phyloP scores from a whole-genome alignment of 78 protist species.

The Diacronema lutheri region DNA sequence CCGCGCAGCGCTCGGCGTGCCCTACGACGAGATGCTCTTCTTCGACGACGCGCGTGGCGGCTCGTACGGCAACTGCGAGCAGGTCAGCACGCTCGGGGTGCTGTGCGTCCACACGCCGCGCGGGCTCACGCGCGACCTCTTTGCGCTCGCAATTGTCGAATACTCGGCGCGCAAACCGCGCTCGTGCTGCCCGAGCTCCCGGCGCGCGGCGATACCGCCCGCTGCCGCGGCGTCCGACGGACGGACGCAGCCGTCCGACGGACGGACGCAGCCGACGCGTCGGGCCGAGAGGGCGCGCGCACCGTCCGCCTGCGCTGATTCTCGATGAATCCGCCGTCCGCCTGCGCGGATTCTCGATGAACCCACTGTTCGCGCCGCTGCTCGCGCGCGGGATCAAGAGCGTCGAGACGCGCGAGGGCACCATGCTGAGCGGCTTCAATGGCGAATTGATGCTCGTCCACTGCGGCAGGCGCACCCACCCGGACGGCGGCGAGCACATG shows the following conservation, averaged over 20 bases:
- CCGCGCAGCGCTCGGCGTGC: not conserved
- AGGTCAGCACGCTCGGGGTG: not conserved
- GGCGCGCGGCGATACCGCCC: not conserved
- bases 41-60: constrained; percentile 17
- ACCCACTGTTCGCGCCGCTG: not conserved
- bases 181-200: not conserved
- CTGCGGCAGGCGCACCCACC: constrained; percentile 8
- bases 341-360: constrained; percentile 22
- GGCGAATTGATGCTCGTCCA: not conserved
- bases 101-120: not conserved
- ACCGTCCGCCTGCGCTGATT: not conserved
- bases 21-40: constrained; percentile 9
- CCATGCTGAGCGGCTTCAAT: not conserved
- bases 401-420: constrained; percentile 18
- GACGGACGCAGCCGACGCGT: not conserved
- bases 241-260: too few relatives aligned
- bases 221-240: too few relatives aligned
- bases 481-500: constrained; percentile 17
- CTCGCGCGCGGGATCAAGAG: constrained; percentile 18
- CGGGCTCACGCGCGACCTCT: not conserved
- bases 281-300: not conserved
- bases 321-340: constrained; percentile 18
- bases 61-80: constrained; percentile 13
- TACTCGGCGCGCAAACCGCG: not conserved
- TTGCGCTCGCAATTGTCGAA: not conserved